Evolutionary conservation across 805 yeast genomes (phyloP).

Genomic region (Nakazawaea laoshanensis): DNA sequence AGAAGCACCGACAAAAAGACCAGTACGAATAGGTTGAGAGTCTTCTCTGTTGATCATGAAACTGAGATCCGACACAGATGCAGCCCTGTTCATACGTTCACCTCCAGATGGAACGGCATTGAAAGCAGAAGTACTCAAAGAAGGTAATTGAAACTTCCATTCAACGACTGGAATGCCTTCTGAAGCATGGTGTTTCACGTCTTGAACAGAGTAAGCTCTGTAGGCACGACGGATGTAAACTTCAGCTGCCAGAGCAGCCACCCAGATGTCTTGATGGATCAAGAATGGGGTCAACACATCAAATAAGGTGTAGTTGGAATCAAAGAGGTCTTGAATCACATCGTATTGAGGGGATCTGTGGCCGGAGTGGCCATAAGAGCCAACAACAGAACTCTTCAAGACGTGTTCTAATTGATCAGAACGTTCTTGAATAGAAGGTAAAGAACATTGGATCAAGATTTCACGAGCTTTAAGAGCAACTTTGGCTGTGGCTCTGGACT

Average conservation of each 20-base stretch:
- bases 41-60: conserved; percentile 67
- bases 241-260: conserved; percentile 93
- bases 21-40: conserved; percentile 70
- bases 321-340: conserved; percentile 83
- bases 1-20: conserved; percentile 71
- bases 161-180: conserved; percentile 59
- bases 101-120: conserved; percentile 51
- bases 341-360: conserved; percentile 79
- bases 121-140: conserved; percentile 61
- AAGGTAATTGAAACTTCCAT: conserved; percentile 85
- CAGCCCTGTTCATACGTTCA: conserved; percentile 63
- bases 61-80: conserved; percentile 87
- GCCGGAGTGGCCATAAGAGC: conserved; percentile 53
- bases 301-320: conserved; percentile 91
- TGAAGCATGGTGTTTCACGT: conserved; percentile 51
- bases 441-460: conserved; percentile 89
- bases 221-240: conserved; percentile 95
- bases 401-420: conserved; percentile 97
- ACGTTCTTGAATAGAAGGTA: conserved; percentile 94
- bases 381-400: conserved; percentile 74
- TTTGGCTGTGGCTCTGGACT: conserved; percentile 84
- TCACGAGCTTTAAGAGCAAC: conserved; percentile 95
- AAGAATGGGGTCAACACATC: conserved; percentile 93
- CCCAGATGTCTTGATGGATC: conserved; percentile 74
- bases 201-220: conserved; percentile 87